Base-by-base conservation (phyloP, 2,329 filamentous ascomycete genomes). In the Truncatella angustata region DNA sequence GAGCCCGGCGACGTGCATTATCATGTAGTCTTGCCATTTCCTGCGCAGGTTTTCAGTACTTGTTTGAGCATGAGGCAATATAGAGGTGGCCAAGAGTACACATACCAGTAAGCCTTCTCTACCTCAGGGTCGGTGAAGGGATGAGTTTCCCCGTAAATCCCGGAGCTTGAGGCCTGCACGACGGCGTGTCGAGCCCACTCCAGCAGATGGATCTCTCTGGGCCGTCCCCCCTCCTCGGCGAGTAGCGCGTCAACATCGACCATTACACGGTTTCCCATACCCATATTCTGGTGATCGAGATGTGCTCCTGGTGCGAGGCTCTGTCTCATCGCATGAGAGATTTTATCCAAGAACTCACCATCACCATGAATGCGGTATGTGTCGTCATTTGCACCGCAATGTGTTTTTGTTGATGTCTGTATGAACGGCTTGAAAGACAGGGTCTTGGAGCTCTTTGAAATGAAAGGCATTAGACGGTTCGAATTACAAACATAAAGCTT, bases 21-120 rank as follows among this genome's bases (percentile, higher is more conserved):
- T 20, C 7, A 36, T 36, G 20, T 35, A 46, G 14, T 34, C 28
- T 9, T 51, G 23, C 49, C 49, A 51, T 4, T 28, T 51, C 49
- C 49, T 51, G 20, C 5, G 10, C 20, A n/a, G 9, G 35, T 14
- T 24, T 10, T 21, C 4, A 0, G 18, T 44, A n/a, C 5, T 7
- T 16, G 26, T 9, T 14, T 4, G n/a, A 4, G 26, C 4, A 20
- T 20, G 28, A 3, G 42, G 6, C 36, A 11, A 2, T 39, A n/a
- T 21, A 16, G 26, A 2, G 16, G n/a, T 32, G 18, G 14, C 16
- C 11, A 21, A 10, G 11, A 20, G 11, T 4, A 9, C 11, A 45
- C 40, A 40, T 50, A 55, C 52, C 40, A 32, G 36, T 56, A 58
- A 1, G 60, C 54, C 2, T 53, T 51, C 36, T 56, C 58, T 5